These are phyloP conservation scores for Aulographum hederae DNA, from an alignment of 2,329 filamentous ascomycete genomes.

Conservation along the genomic window DNA sequence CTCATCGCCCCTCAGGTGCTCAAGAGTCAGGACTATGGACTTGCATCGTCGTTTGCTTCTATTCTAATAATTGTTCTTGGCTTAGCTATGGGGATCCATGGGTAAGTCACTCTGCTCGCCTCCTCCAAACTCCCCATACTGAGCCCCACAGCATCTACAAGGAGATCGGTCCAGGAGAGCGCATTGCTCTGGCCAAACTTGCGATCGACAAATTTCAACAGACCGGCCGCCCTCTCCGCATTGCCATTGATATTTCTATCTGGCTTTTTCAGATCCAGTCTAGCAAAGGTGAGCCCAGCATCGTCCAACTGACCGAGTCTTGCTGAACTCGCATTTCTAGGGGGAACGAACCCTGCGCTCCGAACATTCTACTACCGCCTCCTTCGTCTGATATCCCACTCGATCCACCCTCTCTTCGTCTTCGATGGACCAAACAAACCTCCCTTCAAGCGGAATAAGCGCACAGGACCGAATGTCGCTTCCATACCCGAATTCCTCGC, in stretches of 20 bases:
- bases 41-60: too few species aligned
- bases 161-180: slow-evolving; percentile 65
- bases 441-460: slow-evolving; percentile 73
- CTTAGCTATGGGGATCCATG: slow-evolving; percentile 19
- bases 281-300: slow-evolving; percentile 39
- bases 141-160: slow-evolving; percentile 53
- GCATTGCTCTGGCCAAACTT: slow-evolving; percentile 67
- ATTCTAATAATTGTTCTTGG: too few species aligned
- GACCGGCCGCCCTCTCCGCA: slow-evolving; percentile 53
- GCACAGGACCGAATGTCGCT: slow-evolving; percentile 42
- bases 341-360: slow-evolving; percentile 76
- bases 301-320: not conserved
- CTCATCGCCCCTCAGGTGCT: too few species aligned
- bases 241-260: slow-evolving; percentile 89
- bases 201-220: slow-evolving; percentile 59
- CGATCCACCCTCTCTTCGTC: slow-evolving; percentile 77
- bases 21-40: too few species aligned
- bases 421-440: slow-evolving; percentile 81
- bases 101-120: slow-evolving; percentile 10
- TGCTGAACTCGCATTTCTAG: slow-evolving; percentile 16
- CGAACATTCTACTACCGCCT: slow-evolving; percentile 88
- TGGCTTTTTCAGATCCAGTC: slow-evolving; percentile 93
- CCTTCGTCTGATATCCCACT: slow-evolving; percentile 53
- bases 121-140: not conserved
- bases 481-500: slow-evolving; percentile 55